Conservation (phyloP, 768 basidiomycete species). For the Pleurotus tuber-regium region DNA sequence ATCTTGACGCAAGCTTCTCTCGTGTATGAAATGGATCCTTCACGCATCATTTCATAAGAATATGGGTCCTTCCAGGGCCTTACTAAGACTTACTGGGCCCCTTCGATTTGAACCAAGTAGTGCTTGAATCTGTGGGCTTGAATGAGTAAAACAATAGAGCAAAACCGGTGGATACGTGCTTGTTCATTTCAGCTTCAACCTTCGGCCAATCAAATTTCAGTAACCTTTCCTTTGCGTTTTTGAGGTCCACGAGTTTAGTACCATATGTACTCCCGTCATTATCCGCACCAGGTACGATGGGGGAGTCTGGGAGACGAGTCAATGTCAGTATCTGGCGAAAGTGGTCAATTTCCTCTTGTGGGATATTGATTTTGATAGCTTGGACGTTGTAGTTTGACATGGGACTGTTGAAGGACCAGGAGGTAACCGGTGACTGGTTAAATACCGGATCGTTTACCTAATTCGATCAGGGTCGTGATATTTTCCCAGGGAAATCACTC, state of each 20-base stretch:
- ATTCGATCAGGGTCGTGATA: no score
- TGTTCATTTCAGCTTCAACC: constrained; percentile 7
- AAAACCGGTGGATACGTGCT: not conserved
- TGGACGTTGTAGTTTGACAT: not conserved
- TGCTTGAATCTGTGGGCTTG: not conserved
- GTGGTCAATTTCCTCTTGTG: constrained; percentile 3
- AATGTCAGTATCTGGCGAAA: not conserved
- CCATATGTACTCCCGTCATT: constrained; percentile 4
- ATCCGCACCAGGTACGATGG: constrained; percentile 6
- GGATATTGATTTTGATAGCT: constrained; percentile 7
- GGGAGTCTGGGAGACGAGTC: not conserved
- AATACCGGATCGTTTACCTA: no score
- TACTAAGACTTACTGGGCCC: not conserved
- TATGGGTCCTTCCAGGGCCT: not conserved
- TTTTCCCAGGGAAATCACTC: no score
- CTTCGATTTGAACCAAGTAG: constrained; percentile 2
- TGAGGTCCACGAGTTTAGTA: not conserved
- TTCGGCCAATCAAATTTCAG: constrained; percentile 5
- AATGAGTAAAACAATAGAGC: not conserved
- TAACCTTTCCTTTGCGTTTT: not conserved
- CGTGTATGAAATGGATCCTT: constrained; percentile 10
- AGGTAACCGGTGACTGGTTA: not conserved
- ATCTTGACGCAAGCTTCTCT: constrained; percentile 7
- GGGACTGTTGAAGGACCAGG: not conserved
- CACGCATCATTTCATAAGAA: not conserved